Evolutionary conservation across 768 basidiomycete species (phyloP), one percentile per base, ranked within the genome.

Genomic region (Zangia roseola): DNA sequence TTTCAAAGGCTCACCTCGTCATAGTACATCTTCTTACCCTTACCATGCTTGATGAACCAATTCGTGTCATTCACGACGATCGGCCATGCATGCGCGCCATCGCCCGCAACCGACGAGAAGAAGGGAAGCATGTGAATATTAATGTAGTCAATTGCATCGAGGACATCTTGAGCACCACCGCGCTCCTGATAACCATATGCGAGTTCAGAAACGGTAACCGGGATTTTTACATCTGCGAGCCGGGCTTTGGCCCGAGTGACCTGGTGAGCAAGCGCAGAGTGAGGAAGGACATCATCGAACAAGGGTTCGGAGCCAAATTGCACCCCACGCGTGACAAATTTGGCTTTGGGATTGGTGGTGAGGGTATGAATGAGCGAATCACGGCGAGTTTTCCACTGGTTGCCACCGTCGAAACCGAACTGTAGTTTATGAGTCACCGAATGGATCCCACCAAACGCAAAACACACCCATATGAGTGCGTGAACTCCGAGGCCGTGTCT

Each of bases 301-400:
- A 87, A 69, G 1, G 85, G 85, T 56, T 87, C 86, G 0, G 84
- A 84, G 26, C 86, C 86, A 54, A 87, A 87, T 51, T 88, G 85
- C 4, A 87, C 66, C 1, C 69, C 81, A 17, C 83, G 78, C 1
- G 82, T 84, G 21, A 86, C 77, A 45, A 80, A 86, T 52, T 80
- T 79, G 14, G 82, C 83, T 52, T 77, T 83, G 2, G 76, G 73
- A 47, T 85, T 86, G 2, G 77, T 76, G 46, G 78, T 79, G 24
- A 86, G 74, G 1, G 72, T 71, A 19, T 61, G 66, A 33, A 86
- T 65, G 40, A 86, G 73, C 2, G 65, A 63, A 54, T 84, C 74
- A 10, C 83, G 75, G 21, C 83, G 77, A 3, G 70, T 65, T 45
- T 71, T 69, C 81, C 83, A 87, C 52, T 75, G 57, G 54, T 79